A percentile compares a stretch with the other conserved stretches of the same genome.
Evolutionary conservation across 768 basidiomycete species (phyloP).

Genomic region (Lentinula lateritia): DNA sequence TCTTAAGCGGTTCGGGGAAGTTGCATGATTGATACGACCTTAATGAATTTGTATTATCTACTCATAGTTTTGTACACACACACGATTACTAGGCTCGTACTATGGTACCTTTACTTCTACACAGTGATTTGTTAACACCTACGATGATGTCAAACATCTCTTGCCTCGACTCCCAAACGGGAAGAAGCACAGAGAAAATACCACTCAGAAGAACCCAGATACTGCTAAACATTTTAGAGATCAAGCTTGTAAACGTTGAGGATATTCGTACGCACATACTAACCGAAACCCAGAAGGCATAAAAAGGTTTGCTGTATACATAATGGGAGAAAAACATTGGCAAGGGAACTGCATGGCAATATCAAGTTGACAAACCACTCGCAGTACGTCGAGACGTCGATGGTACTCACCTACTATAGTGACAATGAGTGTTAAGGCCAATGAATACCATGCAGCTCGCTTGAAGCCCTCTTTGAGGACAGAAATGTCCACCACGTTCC

Average conservation of each 20-base stretch:
- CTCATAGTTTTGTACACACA: not conserved
- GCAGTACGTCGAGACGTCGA: not conserved
- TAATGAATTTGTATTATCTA: not conserved
- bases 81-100: not conserved
- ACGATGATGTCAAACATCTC: constrained; percentile 23
- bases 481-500: constrained; percentile 7
- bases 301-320: constrained; percentile 28
- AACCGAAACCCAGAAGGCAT: constrained; percentile 30
- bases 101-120: not conserved
- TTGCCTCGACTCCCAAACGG: constrained; percentile 28
- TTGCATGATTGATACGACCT: not conserved
- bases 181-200: constrained; percentile 29
- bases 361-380: not conserved
- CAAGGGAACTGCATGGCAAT: constrained; percentile 19
- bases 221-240: constrained; percentile 11
- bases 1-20: no score
- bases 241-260: not conserved
- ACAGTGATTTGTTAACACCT: constrained; percentile 3
- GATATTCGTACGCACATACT: constrained; percentile 22
- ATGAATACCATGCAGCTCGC: constrained; percentile 27
- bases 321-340: constrained; percentile 35
- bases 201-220: constrained; percentile 31
- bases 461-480: constrained; percentile 24
- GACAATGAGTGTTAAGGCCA: constrained; percentile 25
- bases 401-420: constrained; percentile 24